Base-by-base conservation (phyloP, 192 early-diverging fungal species). In the Podochytrium sp. region DNA sequence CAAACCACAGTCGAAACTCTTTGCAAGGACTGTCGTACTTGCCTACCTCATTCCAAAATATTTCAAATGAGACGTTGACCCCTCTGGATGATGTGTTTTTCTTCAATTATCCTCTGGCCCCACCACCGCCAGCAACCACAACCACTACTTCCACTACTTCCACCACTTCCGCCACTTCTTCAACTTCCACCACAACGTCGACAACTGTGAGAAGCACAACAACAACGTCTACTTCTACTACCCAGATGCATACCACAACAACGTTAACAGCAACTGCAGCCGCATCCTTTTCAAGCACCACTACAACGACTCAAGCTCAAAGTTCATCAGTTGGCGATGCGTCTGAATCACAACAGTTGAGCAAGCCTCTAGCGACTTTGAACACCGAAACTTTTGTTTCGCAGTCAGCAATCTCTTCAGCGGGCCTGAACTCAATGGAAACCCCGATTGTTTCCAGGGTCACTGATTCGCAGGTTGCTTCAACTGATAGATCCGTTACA, bases 61-160 rank as follows among this genome's bases (percentile, higher is more conserved):
- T 65, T 49, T 3, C 63, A 47, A 65, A 65, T 29, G 10, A 35
- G 23, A 12, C 38, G 42, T 43, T 42, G 7, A 10, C 41, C 29
- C 63, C 63, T 2, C 27, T 59, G 10, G 4, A 18, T 38, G 40
- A 29, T 47, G 18, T 27, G 2, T 71, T 71, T 39, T 43, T 71
- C 27, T 71, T 71, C 40, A 71, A 71, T 32, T 71, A 71, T 32
- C 69, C 67, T 23, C 52, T 37, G 25, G 67, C 40, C 1, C 43
- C 64, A 3, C 10, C 52, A 7, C 51, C 49, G 56, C 23, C 37
- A 20, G 37, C 37, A 7, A 20, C 18, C 37, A 14, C 30, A 33
- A 62, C 60, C 14, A 38, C 30, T 39, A 35, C 41, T 27, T 0
- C 41, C 5, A 27, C 30, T 39, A 47, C 7, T 25, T 43, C 63